Conservation (phyloP, 1,284 basidiomycete genomes). For the Phlebopus sp. region DNA sequence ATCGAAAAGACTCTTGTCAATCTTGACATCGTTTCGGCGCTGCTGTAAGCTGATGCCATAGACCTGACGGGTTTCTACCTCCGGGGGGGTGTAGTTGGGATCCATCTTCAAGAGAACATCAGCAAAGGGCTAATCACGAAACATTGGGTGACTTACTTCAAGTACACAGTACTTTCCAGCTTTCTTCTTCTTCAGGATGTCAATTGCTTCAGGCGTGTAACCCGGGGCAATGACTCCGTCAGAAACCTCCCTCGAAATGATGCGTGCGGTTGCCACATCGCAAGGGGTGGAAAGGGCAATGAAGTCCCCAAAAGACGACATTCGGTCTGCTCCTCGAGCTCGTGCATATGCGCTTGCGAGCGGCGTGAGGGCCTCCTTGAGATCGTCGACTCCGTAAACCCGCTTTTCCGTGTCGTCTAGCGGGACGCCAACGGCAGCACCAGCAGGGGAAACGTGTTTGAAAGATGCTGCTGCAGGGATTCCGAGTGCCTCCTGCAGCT, state of each 20-base stretch:
- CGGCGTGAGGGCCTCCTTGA: slow-evolving; percentile 85
- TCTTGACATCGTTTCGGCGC: slow-evolving; percentile 88
- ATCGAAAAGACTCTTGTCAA: slow-evolving; percentile 78
- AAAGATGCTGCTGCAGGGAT: slow-evolving; percentile 97
- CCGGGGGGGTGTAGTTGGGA: slow-evolving; percentile 71
- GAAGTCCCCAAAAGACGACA: slow-evolving; percentile 99
- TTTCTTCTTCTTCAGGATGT: slow-evolving; percentile 95
- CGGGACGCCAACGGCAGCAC: slow-evolving; percentile 88
- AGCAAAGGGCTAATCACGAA: background rate
- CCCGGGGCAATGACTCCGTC: slow-evolving; percentile 98
- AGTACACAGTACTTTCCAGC: slow-evolving; percentile 98
- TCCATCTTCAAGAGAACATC: slow-evolving; percentile 65
- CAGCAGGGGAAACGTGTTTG: slow-evolving; percentile 99
- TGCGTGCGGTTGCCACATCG: slow-evolving; percentile 91
- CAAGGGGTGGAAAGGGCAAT: slow-evolving; percentile 93
- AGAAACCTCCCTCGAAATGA: slow-evolving; percentile 97
- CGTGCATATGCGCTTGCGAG: slow-evolving; percentile 94
- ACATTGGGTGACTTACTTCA: slow-evolving; percentile 49
- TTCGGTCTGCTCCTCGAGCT: slow-evolving; percentile 95
- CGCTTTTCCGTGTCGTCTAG: slow-evolving; percentile 87
- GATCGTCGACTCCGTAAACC: slow-evolving; percentile 95
- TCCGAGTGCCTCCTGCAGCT: slow-evolving; percentile 82
- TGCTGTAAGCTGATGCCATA: slow-evolving; percentile 94
- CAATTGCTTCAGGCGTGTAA: slow-evolving; percentile 86
- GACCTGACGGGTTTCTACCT: slow-evolving; percentile 91